Evolutionary conservation across 768 basidiomycete species (phyloP), one percentile per base, ranked within the genome.

Genomic region (Tephrocybe sp.): DNA sequence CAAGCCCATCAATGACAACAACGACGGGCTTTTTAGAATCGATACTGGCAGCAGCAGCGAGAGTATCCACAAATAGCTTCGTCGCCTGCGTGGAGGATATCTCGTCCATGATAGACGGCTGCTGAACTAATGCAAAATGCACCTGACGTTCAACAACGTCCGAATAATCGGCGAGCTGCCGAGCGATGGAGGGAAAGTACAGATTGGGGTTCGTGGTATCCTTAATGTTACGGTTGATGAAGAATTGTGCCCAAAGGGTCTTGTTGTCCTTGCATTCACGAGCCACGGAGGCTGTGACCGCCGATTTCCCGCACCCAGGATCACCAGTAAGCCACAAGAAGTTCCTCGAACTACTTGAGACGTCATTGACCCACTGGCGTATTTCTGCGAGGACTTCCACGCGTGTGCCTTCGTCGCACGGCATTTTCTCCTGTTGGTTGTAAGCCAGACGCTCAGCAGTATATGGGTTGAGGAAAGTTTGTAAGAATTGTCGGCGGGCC

Each of bases 1-100:
- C 60, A 10, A 61, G 44, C 6, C 53, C 60, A 18, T 61, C 58
- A 16, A 61, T 59, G 29, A 61, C 53, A 18, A 61, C 34, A 21
- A 59, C 56, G 4, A 57, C 54, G 3, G 58, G 56, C 9, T 29
- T 42, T 19, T 38, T 31, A 10, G 18, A 13, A 34, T 57, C 21
- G n/a, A 49, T 29, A 15, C 3, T 22, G 13, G 54, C 47, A 12
- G 54, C 54, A 29, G 34, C 47, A 18, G 3, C 30, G 21, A 61
- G 37, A 29, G 49, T 27, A 8, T 51, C 47, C 4, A 59, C 29
- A 24, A 59, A 61, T 3, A 61, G 50, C 11, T 50, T 49, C 10
- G 42, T 39, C 1, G 52, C 58, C 37, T 61, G 60, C 10, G 43
- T 33, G 2, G 25, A 7, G 6, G 54, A 45, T 25, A 60, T 51